Evolutionary conservation across 73 alveolate species (phyloP).

Genomic region (Paraurostyla sp.): DNA sequence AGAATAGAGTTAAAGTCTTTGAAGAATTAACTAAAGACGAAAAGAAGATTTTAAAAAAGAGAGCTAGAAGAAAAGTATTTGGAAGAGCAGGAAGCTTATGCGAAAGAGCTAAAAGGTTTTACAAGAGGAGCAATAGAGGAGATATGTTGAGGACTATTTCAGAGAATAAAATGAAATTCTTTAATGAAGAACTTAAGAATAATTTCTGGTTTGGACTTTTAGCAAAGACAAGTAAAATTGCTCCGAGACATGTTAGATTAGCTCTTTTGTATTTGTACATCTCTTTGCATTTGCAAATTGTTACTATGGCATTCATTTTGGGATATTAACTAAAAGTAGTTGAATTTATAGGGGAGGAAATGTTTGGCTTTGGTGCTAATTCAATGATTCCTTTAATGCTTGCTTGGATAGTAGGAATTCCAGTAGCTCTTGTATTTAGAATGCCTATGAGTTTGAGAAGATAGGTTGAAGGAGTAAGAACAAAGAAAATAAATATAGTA

Average conservation of each 20-base stretch:
- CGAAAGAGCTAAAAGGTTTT: conserved; percentile 29
- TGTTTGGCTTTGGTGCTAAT: neutral
- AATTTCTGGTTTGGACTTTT: conserved; percentile 37
- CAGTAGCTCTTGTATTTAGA: conserved; percentile 22
- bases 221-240: conserved; percentile 55
- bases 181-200: conserved; percentile 17
- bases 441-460: conserved; percentile 27
- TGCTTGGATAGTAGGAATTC: neutral
- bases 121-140: neutral
- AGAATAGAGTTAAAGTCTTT: neutral
- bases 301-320: neutral
- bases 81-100: conserved; percentile 1
- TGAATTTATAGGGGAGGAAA: neutral
- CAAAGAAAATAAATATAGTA: neutral
- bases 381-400: neutral
- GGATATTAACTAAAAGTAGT: neutral
- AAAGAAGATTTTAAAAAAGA: neutral
- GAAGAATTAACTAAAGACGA: neutral
- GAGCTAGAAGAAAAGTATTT: conserved; percentile 22
- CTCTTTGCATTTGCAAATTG: neutral
- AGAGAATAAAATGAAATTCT: conserved; percentile 28
- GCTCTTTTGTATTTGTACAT: conserved; percentile 21
- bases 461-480: conserved; percentile 31
- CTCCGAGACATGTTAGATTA: conserved; percentile 50
- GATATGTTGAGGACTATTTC: neutral